These are phyloP conservation scores for Cladosporium halotolerans DNA, from an alignment of 2,329 filamentous ascomycete species.

Conservation along the genomic window DNA sequence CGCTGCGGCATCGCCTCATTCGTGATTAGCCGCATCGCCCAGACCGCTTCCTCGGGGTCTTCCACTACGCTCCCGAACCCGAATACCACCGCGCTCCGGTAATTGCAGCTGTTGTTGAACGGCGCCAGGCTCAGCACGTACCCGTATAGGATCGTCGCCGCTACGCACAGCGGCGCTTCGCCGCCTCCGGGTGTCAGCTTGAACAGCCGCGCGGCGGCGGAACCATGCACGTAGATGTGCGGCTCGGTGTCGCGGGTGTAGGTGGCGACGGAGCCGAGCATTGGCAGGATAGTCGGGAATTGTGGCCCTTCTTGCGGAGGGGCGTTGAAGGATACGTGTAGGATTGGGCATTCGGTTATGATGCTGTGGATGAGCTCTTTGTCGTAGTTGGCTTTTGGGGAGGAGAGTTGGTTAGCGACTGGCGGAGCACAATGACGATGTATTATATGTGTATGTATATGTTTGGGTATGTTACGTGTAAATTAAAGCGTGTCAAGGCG, in stretches of 20 bases:
- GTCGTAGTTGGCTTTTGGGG: constrained; percentile 58
- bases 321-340: constrained; percentile 73
- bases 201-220: constrained; percentile 72
- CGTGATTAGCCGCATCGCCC: constrained; percentile 72
- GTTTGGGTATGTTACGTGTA: background rate
- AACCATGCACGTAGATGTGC: constrained; percentile 78
- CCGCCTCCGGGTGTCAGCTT: constrained; percentile 46
- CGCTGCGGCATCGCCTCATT: constrained; percentile 63
- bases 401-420: background rate
- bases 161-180: constrained; percentile 61
- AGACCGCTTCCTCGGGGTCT: constrained; percentile 69
- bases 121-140: constrained; percentile 73
- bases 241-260: constrained; percentile 60
- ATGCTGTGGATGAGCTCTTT: constrained; percentile 67
- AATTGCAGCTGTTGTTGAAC: constrained; percentile 79
- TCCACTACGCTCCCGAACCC: constrained; percentile 65
- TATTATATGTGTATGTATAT: background rate
- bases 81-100: constrained; percentile 72
- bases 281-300: constrained; percentile 72
- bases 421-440: background rate
- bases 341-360: constrained; percentile 65
- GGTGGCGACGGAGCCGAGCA: constrained; percentile 78
- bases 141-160: constrained; percentile 71
- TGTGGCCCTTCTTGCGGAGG: constrained; percentile 46
- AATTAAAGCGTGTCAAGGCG: background rate